Evolutionary conservation across 257 asterid species (phyloP).

Genomic region (Nicotiana attenuata): DNA sequence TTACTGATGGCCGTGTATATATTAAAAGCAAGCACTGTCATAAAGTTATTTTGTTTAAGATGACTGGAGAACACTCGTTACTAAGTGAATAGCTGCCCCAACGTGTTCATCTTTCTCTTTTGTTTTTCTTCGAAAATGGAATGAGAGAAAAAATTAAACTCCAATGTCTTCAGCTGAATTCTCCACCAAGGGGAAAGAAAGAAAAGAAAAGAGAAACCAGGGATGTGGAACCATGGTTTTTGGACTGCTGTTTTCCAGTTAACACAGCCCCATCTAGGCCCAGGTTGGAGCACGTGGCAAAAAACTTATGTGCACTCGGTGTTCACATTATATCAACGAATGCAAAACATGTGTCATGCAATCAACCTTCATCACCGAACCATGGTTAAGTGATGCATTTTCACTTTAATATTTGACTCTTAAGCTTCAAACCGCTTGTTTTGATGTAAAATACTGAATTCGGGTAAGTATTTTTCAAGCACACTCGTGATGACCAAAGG

Average conservation of each 20-base stretch:
- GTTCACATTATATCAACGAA: neutral
- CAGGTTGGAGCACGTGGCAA: neutral
- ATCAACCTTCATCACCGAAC: neutral
- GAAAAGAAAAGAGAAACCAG: neutral
- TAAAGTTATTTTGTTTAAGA: neutral
- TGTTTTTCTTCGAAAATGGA: neutral
- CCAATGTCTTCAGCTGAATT: neutral
- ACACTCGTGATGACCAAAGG: neutral
- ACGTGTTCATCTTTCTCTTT: neutral
- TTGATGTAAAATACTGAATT: neutral
- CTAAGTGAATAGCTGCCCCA: neutral
- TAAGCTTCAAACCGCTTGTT: neutral
- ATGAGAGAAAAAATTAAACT: neutral
- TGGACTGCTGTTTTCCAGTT: neutral
- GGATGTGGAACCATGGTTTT: neutral
- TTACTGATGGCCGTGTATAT: neutral
- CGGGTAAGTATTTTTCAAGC: neutral
- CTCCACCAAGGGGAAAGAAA: neutral
- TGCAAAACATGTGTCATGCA: neutral
- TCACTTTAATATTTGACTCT: neutral
- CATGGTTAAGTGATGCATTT: neutral
- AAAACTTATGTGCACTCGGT: neutral
- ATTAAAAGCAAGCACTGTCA: neutral
- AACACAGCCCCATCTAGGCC: neutral
- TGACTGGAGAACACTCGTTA: neutral